phyloP scores from a whole-genome alignment of 78 protist genomes.

The Pirum gemmata region DNA sequence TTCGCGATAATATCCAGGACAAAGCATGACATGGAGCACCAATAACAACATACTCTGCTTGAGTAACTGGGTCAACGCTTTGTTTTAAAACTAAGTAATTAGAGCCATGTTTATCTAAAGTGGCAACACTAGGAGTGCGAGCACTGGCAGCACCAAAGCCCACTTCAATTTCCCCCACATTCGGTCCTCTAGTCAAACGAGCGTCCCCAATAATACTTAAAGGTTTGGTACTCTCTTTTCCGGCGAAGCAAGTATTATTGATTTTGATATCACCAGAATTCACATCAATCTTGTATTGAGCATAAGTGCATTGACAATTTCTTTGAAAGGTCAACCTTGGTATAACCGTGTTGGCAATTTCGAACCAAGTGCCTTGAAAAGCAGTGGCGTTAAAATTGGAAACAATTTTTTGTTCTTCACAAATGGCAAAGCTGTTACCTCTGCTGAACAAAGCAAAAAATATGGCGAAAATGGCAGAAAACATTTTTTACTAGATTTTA shows the following conservation, averaged over 20 bases:
- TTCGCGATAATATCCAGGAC: constrained; percentile 19
- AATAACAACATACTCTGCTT: constrained; percentile 23
- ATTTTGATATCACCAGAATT: not conserved
- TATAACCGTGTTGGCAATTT: constrained; percentile 16
- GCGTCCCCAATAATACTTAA: constrained; percentile 5
- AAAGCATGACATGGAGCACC: constrained; percentile 5
- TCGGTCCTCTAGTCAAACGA: too few relatives aligned
- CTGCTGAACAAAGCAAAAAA: too few relatives aligned
- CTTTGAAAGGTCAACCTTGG: constrained; percentile 8
- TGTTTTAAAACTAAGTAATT: constrained; percentile 5
- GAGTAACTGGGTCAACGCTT: constrained; percentile 2
- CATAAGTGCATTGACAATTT: constrained; percentile 16
- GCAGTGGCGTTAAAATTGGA: not conserved
- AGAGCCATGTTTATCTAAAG: not conserved
- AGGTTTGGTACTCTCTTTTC: not conserved
- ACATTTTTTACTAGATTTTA: too few relatives aligned
- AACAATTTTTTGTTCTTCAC: constrained; percentile 9
- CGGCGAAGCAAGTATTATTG: constrained; percentile 15
- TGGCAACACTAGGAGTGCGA: not conserved
- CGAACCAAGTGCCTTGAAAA: constrained; percentile 23
- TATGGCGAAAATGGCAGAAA: too few relatives aligned
- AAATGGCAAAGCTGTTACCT: not conserved
- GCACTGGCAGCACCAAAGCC: too few relatives aligned
- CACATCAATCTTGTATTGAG: not conserved
- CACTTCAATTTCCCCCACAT: too few relatives aligned